Evolutionary conservation across 768 basidiomycete species (phyloP), one percentile per base, ranked within the genome.

Genomic region (Russula foetens): DNA sequence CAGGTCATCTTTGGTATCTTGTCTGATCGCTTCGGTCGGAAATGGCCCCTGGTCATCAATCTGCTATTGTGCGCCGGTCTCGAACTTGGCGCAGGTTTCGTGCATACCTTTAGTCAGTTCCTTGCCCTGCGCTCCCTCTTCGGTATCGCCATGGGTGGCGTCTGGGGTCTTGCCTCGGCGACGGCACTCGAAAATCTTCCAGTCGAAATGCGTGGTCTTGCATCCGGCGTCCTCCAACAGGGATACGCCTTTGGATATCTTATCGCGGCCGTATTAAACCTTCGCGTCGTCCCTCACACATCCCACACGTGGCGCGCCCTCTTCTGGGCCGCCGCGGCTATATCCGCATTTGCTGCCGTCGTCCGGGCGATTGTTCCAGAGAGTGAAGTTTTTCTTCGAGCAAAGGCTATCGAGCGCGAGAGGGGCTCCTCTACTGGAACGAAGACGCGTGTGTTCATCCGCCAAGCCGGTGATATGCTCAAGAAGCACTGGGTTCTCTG

Each of bases 221-320:
- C 84, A 1, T 86, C 84, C 26, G 95, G 95, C 15, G 74, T 96
- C 53, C 73, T 98, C 3, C 95, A 97, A 67, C 83, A 95, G 69
- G 94, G 92, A 15, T 95, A 96, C 68, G 90, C 92, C 1, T 80
- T 84, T n/a, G 94, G 95, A 1, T 95, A 86, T 69, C 82, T 97
- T 7, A 64, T 97, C 59, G 90, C 92, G 0, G 88, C 92, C 0
- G 84, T 88, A 35, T 81, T 96, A 75, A 92, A 95, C 68, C 77
- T 95, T 24, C 77, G 74, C 3, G 75, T 89, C 26, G 90, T 76
- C 12, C 72, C 74, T 24, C 67, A 71, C 39, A 69, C 70, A 7
- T 56, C 66, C 4, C 43, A 56, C 8, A 64, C 66, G 0, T 96
- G 94, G 94, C 77, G 92, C 43, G 72, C 80, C 2, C 74, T 97